phyloP scores from a whole-genome alignment of 1,139 yeast genomes.

The Zygoascus hellenicus region DNA sequence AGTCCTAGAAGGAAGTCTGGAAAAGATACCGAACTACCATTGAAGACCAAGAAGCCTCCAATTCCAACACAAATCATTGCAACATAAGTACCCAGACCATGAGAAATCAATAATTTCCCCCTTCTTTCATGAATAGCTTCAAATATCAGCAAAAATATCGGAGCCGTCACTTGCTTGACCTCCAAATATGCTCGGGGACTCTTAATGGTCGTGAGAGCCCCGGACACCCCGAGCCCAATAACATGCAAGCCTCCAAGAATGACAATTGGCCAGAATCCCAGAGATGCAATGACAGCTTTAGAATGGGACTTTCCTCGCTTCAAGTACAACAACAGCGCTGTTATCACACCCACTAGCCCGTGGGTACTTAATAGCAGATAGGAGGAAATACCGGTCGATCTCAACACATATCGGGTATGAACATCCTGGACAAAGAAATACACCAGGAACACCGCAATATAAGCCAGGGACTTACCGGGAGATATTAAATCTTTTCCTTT shows the following conservation, averaged over 20 bases:
- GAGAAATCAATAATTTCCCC: background rate
- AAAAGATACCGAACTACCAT: background rate
- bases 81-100: background rate
- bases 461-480: background rate
- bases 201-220: background rate
- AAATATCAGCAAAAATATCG: background rate
- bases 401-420: background rate
- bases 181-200: background rate
- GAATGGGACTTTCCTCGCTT: background rate
- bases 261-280: background rate
- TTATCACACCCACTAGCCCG: background rate
- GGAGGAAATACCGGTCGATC: background rate
- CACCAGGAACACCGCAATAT: background rate
- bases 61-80: background rate
- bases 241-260: slow-evolving; percentile 1
- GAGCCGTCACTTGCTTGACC: slow-evolving; percentile 2
- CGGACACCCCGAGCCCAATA: background rate
- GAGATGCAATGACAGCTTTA: background rate
- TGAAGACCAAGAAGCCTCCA: background rate
- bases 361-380: background rate
- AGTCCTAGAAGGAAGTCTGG: background rate
- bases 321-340: background rate
- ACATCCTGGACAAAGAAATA: slow-evolving; percentile 1
- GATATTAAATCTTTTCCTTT: too few relatives aligned
- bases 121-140: background rate